Evolutionary conservation across 1,284 basidiomycete species (phyloP).

Genomic region (Puccinia triticina): DNA sequence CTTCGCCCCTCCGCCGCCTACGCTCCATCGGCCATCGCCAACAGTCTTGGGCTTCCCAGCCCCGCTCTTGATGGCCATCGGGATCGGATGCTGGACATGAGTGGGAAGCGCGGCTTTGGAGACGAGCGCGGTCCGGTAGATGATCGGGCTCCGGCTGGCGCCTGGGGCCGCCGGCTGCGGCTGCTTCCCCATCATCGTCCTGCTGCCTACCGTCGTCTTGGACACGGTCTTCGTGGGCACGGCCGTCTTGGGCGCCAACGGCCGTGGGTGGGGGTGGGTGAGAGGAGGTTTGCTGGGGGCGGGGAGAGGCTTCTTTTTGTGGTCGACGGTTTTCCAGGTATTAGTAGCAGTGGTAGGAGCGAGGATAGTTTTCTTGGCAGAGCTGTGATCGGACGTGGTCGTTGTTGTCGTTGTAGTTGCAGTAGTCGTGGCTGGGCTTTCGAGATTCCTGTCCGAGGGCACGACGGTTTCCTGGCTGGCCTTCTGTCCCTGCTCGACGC

Average conservation of each 20-base stretch:
- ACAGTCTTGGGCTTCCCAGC: not conserved
- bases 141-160: not conserved
- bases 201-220: no score
- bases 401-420: no score
- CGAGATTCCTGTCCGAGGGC: not conserved
- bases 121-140: not conserved
- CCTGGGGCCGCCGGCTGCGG: no score
- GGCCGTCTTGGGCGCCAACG: not conserved
- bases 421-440: not conserved
- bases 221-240: no score
- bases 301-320: not conserved
- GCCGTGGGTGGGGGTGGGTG: not conserved
- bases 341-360: not conserved
- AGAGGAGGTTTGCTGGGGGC: not conserved
- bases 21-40: not conserved
- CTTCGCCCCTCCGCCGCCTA: not conserved
- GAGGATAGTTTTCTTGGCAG: no score
- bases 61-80: not conserved
- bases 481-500: slow-evolving; percentile 11
- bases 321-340: not conserved
- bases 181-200: no score
- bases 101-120: not conserved
- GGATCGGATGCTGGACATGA: not conserved
- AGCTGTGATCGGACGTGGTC: no score
- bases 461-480: not conserved